Conservation (phyloP, 306 rosid genomes). For the Citrullus colocynthis region DNA sequence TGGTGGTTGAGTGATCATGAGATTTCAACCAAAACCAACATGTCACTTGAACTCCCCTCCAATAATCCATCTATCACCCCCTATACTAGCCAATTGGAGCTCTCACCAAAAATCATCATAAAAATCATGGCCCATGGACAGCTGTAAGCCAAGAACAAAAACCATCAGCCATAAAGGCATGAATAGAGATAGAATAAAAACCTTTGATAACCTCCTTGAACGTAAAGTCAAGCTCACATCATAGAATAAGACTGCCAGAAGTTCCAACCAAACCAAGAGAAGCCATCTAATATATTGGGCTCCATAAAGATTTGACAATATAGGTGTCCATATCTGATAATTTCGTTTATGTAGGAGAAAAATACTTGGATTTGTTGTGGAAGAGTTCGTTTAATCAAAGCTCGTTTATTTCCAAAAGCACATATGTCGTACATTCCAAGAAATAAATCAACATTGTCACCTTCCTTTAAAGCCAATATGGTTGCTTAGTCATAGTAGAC, state of each 20-base stretch:
- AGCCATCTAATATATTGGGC: neutral
- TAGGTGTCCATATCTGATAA: neutral
- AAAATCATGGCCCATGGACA: neutral
- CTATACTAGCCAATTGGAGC: neutral
- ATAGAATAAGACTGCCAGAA: neutral
- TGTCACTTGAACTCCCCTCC: neutral
- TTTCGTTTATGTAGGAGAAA: neutral
- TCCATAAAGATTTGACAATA: neutral
- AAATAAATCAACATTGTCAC: too few relatives aligned
- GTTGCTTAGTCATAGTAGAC: neutral
- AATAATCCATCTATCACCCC: neutral
- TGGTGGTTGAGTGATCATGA: too few relatives aligned
- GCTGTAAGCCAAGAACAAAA: neutral
- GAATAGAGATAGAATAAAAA: neutral
- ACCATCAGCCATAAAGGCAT: neutral
- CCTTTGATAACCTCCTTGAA: neutral
- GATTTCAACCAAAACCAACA: too few relatives aligned
- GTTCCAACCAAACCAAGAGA: neutral
- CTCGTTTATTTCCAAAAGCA: too few relatives aligned
- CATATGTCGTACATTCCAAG: neutral
- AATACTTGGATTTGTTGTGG: neutral
- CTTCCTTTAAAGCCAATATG: too few relatives aligned
- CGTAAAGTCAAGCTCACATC: neutral
- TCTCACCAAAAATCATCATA: neutral
- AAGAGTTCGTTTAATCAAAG: neutral